Percentiles rank a stretch among this genome's conserved stretches.
Evolutionary conservation across 805 yeast genomes (phyloP).

Genomic region (Candida michaelii): DNA sequence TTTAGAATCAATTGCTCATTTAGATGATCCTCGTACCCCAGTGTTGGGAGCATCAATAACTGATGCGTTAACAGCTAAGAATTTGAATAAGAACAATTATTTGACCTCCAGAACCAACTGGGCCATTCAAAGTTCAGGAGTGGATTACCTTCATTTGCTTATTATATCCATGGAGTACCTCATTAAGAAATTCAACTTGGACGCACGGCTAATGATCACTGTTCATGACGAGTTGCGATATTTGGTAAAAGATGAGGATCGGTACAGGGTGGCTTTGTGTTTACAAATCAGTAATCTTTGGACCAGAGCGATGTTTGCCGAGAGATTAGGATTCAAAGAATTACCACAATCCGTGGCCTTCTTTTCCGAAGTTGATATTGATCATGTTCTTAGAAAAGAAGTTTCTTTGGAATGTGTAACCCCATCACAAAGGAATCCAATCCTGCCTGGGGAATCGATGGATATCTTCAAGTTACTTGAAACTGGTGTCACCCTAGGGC

Average conservation of each 20-base stretch:
- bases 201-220: slow-evolving; percentile 79
- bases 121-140: slow-evolving; percentile 98
- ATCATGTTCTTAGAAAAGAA: slow-evolving; percentile 83
- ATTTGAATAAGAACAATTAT: slow-evolving; percentile 64
- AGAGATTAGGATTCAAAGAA: slow-evolving; percentile 84
- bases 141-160: slow-evolving; percentile 86
- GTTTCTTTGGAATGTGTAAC: slow-evolving; percentile 91
- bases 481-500: slow-evolving; percentile 17
- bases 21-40: slow-evolving; percentile 81
- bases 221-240: slow-evolving; percentile 96
- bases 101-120: slow-evolving; percentile 92
- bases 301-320: slow-evolving; percentile 95
- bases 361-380: slow-evolving; percentile 91
- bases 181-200: slow-evolving; percentile 57
- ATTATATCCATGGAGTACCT: slow-evolving; percentile 87
- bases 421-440: slow-evolving; percentile 73
- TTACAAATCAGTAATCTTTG: slow-evolving; percentile 88
- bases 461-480: slow-evolving; percentile 56
- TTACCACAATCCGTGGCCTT: slow-evolving; percentile 95
- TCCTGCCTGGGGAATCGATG: slow-evolving; percentile 77
- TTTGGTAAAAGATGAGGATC: slow-evolving; percentile 69
- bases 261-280: slow-evolving; percentile 74
- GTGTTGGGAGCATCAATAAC: slow-evolving; percentile 93
- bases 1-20: slow-evolving; percentile 82
- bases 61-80: slow-evolving; percentile 65